phyloP scores from a whole-genome alignment of 345 rosid species.

The Acer saccharum region DNA sequence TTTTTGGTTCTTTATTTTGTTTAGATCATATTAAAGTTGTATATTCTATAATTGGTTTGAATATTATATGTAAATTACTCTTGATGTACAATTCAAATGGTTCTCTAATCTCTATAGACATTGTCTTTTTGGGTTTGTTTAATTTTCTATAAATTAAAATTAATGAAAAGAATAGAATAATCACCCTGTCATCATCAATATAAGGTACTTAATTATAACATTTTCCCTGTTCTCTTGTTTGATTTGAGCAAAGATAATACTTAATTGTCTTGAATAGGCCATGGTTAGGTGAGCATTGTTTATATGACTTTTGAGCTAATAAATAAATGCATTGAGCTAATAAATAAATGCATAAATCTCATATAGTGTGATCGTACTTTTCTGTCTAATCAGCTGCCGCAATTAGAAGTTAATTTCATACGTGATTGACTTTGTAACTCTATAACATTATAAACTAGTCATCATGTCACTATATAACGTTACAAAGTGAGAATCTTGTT shows the following conservation, averaged over 20 bases:
- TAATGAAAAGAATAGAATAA: background rate
- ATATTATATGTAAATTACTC: background rate
- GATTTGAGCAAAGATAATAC: background rate
- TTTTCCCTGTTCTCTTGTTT: background rate
- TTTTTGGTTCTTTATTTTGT: background rate
- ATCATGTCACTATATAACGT: too few species aligned
- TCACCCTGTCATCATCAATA: background rate
- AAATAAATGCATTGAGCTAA: background rate
- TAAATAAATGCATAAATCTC: background rate
- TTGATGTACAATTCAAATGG: background rate
- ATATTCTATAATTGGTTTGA: background rate
- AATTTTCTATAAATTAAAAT: background rate
- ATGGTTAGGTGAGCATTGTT: background rate
- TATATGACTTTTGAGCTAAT: conserved; percentile 13
- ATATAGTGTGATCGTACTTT: too few species aligned
- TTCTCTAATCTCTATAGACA: background rate
- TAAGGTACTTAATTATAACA: background rate
- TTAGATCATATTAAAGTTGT: background rate
- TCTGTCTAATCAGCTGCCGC: background rate
- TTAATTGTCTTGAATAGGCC: background rate
- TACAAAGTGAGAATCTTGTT: too few species aligned
- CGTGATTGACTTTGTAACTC: too few species aligned
- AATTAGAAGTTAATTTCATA: background rate
- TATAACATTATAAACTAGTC: too few species aligned
- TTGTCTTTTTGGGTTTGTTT: background rate